These are phyloP conservation scores for Helianthus tuberosus DNA, from an alignment of 129 eudicot species.

Conservation along the genomic window DNA sequence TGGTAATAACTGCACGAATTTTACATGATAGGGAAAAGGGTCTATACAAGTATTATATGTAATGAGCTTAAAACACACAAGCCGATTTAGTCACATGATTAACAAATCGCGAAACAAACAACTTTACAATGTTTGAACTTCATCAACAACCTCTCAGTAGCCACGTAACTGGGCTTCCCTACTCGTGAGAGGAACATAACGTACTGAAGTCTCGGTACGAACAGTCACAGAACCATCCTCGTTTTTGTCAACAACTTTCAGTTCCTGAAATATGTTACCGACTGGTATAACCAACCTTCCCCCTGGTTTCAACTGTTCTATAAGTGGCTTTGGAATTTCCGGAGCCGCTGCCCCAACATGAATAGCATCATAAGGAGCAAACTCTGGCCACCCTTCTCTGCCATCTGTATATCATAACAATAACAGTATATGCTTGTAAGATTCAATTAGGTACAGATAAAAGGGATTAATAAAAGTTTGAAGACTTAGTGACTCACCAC, in stretches of 20 bases:
- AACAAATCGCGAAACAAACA: conserved; percentile 2
- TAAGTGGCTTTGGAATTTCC: conserved; percentile 73
- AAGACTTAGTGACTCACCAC: conserved; percentile 74
- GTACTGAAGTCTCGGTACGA: conserved; percentile 80
- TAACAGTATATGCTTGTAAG: background rate
- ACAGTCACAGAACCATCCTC: conserved; percentile 67
- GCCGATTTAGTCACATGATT: background rate
- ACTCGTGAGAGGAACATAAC: conserved; percentile 91
- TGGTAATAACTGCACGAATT: too few species aligned
- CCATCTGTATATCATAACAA: conserved; percentile 57
- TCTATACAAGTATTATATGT: background rate
- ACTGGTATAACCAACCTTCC: conserved; percentile 95
- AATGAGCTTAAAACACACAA: background rate
- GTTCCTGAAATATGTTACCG: conserved; percentile 80
- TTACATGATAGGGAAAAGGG: too few species aligned
- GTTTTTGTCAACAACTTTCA: conserved; percentile 84
- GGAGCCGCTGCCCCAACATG: conserved; percentile 99
- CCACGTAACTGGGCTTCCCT: conserved; percentile 85
- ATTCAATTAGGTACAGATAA: background rate
- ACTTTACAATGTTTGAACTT: background rate
- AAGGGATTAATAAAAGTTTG: background rate
- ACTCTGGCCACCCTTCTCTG: conserved; percentile 85
- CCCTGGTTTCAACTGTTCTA: conserved; percentile 94
- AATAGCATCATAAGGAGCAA: conserved; percentile 93
- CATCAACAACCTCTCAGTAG: conserved; percentile 23